A percentile compares a stretch with the other conserved stretches of the same genome.
Conservation (phyloP, 305 asterid genomes). For the Fraxinus baroniana region DNA sequence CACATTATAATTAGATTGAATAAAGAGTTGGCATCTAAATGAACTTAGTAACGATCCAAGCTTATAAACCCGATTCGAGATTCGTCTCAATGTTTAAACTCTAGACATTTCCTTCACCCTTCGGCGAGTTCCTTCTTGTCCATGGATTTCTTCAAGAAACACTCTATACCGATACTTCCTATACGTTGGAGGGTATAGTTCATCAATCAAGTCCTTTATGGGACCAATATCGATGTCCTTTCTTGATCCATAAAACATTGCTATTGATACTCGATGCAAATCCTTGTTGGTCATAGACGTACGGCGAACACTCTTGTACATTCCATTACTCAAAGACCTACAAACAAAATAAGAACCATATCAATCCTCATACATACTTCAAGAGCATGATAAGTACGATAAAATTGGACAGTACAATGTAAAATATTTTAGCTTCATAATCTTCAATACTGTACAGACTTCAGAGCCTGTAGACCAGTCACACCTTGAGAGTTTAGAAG, state of each 20-base stretch:
- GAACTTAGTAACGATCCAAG: background rate
- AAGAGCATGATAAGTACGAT: too few species aligned
- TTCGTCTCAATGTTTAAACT: background rate
- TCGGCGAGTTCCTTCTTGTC: background rate
- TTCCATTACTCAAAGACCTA: background rate
- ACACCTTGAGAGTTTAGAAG: constrained; percentile 1
- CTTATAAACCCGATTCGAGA: background rate
- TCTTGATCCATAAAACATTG: constrained; percentile 8
- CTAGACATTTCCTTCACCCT: background rate
- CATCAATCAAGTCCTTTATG: background rate
- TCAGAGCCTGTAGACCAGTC: background rate
- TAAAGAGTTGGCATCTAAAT: too few species aligned
- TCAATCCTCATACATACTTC: too few species aligned
- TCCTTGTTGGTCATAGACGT: background rate
- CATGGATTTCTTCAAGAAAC: constrained; percentile 3
- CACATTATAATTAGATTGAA: too few species aligned
- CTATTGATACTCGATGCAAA: background rate
- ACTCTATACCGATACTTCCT: background rate
- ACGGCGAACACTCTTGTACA: constrained; percentile 14
- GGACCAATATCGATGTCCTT: background rate
- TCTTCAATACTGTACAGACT: too few species aligned
- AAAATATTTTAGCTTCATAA: too few species aligned
- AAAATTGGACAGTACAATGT: too few species aligned
- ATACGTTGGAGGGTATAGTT: background rate
- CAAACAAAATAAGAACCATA: too few species aligned